Conservation (phyloP, 768 basidiomycete species). For the Termitomyces sp. region DNA sequence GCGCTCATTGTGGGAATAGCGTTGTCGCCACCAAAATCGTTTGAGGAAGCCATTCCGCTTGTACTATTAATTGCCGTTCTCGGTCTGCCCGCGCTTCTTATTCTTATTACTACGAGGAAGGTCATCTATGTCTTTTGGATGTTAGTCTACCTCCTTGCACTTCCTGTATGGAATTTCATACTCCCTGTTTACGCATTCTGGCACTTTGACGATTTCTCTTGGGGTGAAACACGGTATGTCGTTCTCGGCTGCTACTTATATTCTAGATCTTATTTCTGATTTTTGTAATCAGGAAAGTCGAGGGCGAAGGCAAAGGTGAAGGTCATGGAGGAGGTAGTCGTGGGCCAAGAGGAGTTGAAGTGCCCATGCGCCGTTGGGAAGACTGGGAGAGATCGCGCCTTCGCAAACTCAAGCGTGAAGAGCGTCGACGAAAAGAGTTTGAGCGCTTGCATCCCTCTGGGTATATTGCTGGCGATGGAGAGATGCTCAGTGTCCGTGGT, state of each 20-base stretch:
- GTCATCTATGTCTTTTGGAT: slow-evolving; percentile 98
- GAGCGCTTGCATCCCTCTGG: slow-evolving; percentile 74
- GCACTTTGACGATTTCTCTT: slow-evolving; percentile 99
- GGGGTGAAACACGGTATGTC: slow-evolving; percentile 94
- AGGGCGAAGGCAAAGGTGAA: slow-evolving; percentile 79
- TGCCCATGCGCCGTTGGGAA: slow-evolving; percentile 98
- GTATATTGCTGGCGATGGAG: slow-evolving; percentile 56
- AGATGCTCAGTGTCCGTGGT: slow-evolving; percentile 50
- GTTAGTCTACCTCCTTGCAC: slow-evolving; percentile 86
- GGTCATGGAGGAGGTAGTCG: slow-evolving; percentile 70
- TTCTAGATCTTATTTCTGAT: slow-evolving; percentile 9
- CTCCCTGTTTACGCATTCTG: slow-evolving; percentile 95
- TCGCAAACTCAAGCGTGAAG: slow-evolving; percentile 86
- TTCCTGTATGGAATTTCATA: slow-evolving; percentile 96
- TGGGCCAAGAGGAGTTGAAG: slow-evolving; percentile 45
- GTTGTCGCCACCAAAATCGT: slow-evolving; percentile 73
- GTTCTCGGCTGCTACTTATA: not conserved
- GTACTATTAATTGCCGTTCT: slow-evolving; percentile 86
- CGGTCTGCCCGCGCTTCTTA: slow-evolving; percentile 88
- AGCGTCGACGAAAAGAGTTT: slow-evolving; percentile 73
- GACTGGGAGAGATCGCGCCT: slow-evolving; percentile 97
- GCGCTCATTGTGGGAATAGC: slow-evolving; percentile 80
- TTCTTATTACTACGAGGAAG: slow-evolving; percentile 91
- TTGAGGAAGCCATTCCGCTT: slow-evolving; percentile 92
- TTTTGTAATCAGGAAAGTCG: slow-evolving; percentile 68